Evolutionary conservation across 257 asterid species (phyloP).

Genomic region (Echites panduratus): DNA sequence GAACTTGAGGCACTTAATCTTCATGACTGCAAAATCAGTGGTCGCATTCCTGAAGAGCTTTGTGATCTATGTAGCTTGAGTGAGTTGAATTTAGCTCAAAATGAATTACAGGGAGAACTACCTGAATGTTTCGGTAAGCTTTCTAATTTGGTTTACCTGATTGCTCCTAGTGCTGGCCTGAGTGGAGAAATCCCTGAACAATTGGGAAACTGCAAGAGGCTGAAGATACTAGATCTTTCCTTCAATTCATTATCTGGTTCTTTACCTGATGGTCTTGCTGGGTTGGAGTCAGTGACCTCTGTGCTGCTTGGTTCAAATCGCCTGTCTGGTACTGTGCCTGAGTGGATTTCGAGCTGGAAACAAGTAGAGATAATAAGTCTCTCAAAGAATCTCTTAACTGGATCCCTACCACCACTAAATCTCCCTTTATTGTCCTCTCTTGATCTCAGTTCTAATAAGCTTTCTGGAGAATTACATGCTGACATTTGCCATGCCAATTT

Average conservation of each 20-base stretch:
- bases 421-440: constrained; percentile 41
- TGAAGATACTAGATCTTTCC: constrained; percentile 47
- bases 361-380: constrained; percentile 33
- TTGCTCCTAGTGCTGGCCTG: constrained; percentile 49
- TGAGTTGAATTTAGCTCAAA: constrained; percentile 50
- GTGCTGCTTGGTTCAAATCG: constrained; percentile 48
- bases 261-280: constrained; percentile 47
- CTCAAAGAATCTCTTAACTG: constrained; percentile 51
- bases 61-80: constrained; percentile 39
- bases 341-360: constrained; percentile 77
- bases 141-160: constrained; percentile 36
- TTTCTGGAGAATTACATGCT: constrained; percentile 48
- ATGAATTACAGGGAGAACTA: constrained; percentile 45
- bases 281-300: constrained; percentile 40
- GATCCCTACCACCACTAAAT: constrained; percentile 52
- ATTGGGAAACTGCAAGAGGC: constrained; percentile 51
- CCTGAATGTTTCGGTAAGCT: constrained; percentile 55
- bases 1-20: constrained; percentile 44
- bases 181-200: constrained; percentile 54
- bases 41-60: constrained; percentile 47
- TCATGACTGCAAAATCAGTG: constrained; percentile 45
- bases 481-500: constrained; percentile 52
- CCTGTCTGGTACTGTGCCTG: constrained; percentile 57
- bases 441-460: constrained; percentile 51
- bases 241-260: constrained; percentile 53